Evolutionary conservation across 2,329 filamentous ascomycete genomes (phyloP), one percentile per base, ranked within the genome.

Genomic region (Sporothrix schenckii): DNA sequence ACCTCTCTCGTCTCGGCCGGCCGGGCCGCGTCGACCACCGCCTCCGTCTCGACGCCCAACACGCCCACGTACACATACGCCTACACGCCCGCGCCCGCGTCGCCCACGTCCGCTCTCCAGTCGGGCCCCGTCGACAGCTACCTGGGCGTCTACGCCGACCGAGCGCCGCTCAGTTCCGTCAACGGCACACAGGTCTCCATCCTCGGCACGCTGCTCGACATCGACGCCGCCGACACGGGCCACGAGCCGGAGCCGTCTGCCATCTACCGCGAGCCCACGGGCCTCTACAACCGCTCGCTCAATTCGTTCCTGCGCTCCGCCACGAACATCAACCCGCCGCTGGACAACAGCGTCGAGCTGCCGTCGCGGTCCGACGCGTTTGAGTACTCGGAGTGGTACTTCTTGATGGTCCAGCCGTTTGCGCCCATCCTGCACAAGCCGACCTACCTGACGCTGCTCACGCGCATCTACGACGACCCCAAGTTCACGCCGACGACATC

Each of bases 171-270:
- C 50, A 92, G 89, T 79, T 89, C 90, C 9, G 90, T 94, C 76
- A 89, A 90, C 75, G 92, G 91, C 61, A 93, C 91, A 0, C 88
- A 87, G 10, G 82, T 95, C n/a, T 89, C 91, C 0, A 87, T 96
- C 68, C 87, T 95, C 54, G 92, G 92, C 47, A 91, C 91, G 74
- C 90, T 91, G 60, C 91, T 95, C 75, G 91, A 96, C 78, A 86
- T 94, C 54, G 88, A 90, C 14, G 88, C 90, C 58, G 87, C 80
- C 71, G 80, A 78, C 72, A 80, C 77, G 75, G 85, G 54, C 41
- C 19, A 11, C 14, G 72, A 73, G 54, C 61, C 69, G 0, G 70
- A 73, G 10, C 68, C 71, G 4, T 53, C 69, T 7, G 39, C 56
- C 16, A n/a, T 66, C 39, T 69, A 68, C 54, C 27, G 50, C 49